Conservation (phyloP, 2,329 filamentous ascomycete genomes). For the Xylaria multiplex region DNA sequence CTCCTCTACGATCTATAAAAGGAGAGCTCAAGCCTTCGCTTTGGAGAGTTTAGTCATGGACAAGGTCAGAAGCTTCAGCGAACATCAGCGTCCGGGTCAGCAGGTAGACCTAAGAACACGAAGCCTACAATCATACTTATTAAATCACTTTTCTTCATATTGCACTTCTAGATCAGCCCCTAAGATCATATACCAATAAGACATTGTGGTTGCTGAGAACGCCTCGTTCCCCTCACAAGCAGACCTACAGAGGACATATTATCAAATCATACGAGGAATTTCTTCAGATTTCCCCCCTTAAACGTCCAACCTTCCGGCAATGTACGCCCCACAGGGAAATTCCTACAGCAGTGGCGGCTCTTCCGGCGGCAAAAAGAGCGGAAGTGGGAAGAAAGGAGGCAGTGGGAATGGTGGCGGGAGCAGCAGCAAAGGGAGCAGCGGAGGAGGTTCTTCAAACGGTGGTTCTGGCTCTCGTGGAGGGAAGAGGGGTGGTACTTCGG, state of each 20-base stretch:
- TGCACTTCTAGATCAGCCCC: background rate
- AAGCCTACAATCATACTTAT: background rate
- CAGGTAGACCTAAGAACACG: background rate
- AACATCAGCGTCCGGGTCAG: background rate
- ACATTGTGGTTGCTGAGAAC: background rate
- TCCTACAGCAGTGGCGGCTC: conserved; percentile 15
- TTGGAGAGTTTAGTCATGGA: background rate
- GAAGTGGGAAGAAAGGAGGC: conserved; percentile 18
- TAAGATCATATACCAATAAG: background rate
- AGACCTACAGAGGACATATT: background rate
- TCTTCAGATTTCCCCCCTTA: background rate
- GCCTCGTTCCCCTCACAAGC: background rate
- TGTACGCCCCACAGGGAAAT: conserved; percentile 28
- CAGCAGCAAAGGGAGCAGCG: background rate
- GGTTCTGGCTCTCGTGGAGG: conserved; percentile 6
- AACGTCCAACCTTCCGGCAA: background rate
- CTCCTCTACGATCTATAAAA: conserved; percentile 10
- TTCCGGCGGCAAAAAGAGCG: conserved; percentile 21
- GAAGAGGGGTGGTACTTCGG: conserved; percentile 18
- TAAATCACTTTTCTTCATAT: background rate
- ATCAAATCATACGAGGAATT: background rate
- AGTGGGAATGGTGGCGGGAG: background rate
- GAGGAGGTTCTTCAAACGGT: conserved; percentile 17
- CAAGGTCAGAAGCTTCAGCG: background rate
- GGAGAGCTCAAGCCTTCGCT: background rate